phyloP scores from a whole-genome alignment of 768 basidiomycete species.

The Lactarius vividus region DNA sequence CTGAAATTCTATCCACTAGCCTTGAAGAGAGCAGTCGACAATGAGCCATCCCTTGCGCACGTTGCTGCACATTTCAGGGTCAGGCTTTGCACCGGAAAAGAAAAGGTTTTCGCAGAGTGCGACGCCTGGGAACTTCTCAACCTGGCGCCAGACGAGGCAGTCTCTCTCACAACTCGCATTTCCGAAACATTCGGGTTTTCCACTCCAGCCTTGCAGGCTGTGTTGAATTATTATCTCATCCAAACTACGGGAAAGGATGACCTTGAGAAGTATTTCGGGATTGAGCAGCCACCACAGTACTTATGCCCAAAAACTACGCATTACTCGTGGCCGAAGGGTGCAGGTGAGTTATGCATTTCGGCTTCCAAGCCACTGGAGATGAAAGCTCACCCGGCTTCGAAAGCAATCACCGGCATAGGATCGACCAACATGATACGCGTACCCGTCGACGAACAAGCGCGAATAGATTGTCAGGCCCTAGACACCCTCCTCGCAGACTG shows the following conservation, averaged over 20 bases:
- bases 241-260: constrained; percentile 40
- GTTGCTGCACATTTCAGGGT: constrained; percentile 37
- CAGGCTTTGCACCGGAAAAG: constrained; percentile 30
- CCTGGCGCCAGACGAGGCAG: constrained; percentile 34
- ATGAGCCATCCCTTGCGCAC: constrained; percentile 33
- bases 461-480: constrained; percentile 36
- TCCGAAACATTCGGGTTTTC: constrained; percentile 37
- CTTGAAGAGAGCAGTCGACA: constrained; percentile 31
- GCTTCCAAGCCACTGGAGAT: neutral
- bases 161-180: constrained; percentile 39
- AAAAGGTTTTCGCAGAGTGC: constrained; percentile 35
- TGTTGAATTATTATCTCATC: constrained; percentile 36
- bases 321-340: constrained; percentile 49
- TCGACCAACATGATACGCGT: constrained; percentile 39
- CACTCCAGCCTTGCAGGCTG: constrained; percentile 33
- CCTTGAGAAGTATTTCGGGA: constrained; percentile 31
- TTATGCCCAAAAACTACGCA: constrained; percentile 38
- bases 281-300: constrained; percentile 32
- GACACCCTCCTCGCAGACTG: constrained; percentile 32
- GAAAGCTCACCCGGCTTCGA: neutral
- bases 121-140: constrained; percentile 44
- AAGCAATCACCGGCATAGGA: constrained; percentile 46
- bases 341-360: constrained; percentile 34
- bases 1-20: constrained; percentile 48
- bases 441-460: constrained; percentile 38